Conservation (phyloP, 495 filamentous ascomycete genomes). For the Penicillium fimorum region DNA sequence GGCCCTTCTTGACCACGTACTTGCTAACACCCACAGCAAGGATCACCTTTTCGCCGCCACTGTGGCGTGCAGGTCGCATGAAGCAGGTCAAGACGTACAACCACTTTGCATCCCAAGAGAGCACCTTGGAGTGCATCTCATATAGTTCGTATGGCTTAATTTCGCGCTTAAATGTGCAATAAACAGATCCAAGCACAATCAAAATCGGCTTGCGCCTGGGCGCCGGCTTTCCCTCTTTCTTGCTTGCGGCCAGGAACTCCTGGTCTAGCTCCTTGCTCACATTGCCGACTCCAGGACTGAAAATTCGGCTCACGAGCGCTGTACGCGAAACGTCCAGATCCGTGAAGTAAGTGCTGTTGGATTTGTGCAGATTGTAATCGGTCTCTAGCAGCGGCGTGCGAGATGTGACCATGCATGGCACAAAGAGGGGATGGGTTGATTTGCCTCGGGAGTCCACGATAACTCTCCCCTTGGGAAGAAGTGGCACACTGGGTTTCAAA, state of each 20-base stretch:
- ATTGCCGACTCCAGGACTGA: constrained; percentile 55
- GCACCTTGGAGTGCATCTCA: constrained; percentile 64
- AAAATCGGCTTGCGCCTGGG: constrained; percentile 41
- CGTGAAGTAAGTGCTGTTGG: constrained; percentile 72
- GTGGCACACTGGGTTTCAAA: constrained; percentile 38
- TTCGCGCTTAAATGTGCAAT: constrained; percentile 65
- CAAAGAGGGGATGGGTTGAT: constrained; percentile 54
- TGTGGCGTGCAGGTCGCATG: constrained; percentile 49
- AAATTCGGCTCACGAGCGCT: constrained; percentile 57
- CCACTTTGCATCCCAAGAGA: constrained; percentile 85
- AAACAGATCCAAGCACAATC: constrained; percentile 65
- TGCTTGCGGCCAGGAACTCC: constrained; percentile 35
- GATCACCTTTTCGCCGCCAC: constrained; percentile 54
- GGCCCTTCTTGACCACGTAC: constrained; percentile 87
- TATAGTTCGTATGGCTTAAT: constrained; percentile 64
- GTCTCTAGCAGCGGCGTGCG: constrained; percentile 56
- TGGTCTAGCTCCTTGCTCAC: constrained; percentile 47
- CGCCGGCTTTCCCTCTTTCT: constrained; percentile 42
- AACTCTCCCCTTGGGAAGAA: constrained; percentile 33
- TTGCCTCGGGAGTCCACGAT: constrained; percentile 32
- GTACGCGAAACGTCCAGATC: constrained; percentile 71
- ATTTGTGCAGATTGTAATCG: constrained; percentile 71
- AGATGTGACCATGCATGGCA: constrained; percentile 51
- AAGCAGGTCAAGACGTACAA: constrained; percentile 73
- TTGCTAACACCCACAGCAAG: constrained; percentile 77